These are phyloP conservation scores for Naganishia albida DNA, from an alignment of 1,284 basidiomycete genomes.

Conservation along the genomic window DNA sequence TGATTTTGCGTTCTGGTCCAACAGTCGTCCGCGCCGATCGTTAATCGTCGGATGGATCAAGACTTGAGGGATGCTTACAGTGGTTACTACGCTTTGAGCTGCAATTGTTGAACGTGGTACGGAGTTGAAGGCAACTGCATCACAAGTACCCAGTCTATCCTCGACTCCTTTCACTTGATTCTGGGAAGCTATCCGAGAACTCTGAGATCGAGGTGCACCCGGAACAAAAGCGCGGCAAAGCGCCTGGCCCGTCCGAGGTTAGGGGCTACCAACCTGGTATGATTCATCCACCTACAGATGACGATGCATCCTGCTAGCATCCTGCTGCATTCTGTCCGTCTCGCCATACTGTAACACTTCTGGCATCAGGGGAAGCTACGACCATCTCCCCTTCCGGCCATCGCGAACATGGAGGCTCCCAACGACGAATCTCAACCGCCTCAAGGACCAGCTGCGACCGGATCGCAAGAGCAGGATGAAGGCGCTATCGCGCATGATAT, in stretches of 20 bases:
- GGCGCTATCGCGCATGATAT: slow-evolving; percentile 21
- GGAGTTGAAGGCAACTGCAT: too few species aligned
- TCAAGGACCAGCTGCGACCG: slow-evolving; percentile 12
- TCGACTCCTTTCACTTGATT: not conserved
- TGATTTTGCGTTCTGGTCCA: too few species aligned
- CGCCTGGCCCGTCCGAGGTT: not conserved
- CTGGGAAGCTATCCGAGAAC: not conserved
- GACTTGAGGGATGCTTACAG: too few species aligned
- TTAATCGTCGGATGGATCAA: too few species aligned
- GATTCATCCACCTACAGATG: not conserved
- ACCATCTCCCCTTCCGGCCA: slow-evolving; percentile 4
- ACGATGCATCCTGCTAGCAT: not conserved
- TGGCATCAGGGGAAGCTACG: slow-evolving; percentile 1
- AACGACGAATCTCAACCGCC: slow-evolving; percentile 19
- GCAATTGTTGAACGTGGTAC: not conserved
- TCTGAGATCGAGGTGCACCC: not conserved
- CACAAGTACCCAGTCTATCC: too few species aligned
- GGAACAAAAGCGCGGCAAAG: not conserved
- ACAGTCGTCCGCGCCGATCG: too few species aligned
- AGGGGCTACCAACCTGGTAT: not conserved
- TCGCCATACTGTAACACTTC: not conserved
- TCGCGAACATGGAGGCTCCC: slow-evolving; percentile 17
- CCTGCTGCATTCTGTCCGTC: too few species aligned
- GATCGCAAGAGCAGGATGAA: slow-evolving; percentile 20
- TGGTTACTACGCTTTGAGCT: too few species aligned